A percentile compares a stretch with the other conserved stretches of the same genome.
Conservation (phyloP, 352 stramenopile species). For the Phytophthora rubi region DNA sequence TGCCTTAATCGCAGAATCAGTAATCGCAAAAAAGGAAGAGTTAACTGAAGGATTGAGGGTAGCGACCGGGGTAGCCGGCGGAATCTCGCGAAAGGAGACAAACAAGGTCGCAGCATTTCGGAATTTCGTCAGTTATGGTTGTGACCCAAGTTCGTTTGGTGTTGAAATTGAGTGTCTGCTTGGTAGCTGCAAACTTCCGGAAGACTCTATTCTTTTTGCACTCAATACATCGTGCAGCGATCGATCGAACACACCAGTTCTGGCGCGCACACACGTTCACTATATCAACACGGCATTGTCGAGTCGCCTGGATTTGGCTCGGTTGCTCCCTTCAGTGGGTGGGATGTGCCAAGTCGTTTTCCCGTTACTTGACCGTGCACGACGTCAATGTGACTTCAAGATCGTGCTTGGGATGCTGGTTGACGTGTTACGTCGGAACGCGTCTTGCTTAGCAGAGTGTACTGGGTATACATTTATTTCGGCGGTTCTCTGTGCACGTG, state of each 20-base stretch:
- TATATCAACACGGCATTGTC: slow-evolving; percentile 61
- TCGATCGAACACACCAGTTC: slow-evolving; percentile 26
- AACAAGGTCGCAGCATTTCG: slow-evolving; percentile 51
- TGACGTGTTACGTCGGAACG: slow-evolving; percentile 59
- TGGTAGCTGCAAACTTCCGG: slow-evolving; percentile 61
- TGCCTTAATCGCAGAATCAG: slow-evolving; percentile 34
- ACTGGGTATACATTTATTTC: slow-evolving; percentile 62
- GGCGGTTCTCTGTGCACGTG: slow-evolving; percentile 46
- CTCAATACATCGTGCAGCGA: slow-evolving; percentile 62
- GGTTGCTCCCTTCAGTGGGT: slow-evolving; percentile 65
- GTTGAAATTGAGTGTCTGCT: slow-evolving; percentile 66
- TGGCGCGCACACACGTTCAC: slow-evolving; percentile 50
- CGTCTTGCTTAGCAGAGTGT: slow-evolving; percentile 65
- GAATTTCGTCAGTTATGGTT: slow-evolving; percentile 66
- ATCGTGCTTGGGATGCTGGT: slow-evolving; percentile 55
- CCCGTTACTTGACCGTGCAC: slow-evolving; percentile 64
- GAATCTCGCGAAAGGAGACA: slow-evolving; percentile 40
- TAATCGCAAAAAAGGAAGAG: slow-evolving; percentile 54
- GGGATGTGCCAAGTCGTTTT: slow-evolving; percentile 65
- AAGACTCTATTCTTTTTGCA: slow-evolving; percentile 64
- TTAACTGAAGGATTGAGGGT: slow-evolving; percentile 41
- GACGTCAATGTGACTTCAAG: slow-evolving; percentile 50
- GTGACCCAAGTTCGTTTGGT: slow-evolving; percentile 64
- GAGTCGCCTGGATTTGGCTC: slow-evolving; percentile 58
- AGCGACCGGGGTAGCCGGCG: slow-evolving; percentile 13